A percentile compares a stretch with the other conserved stretches of the same genome.
These are phyloP conservation scores for Glutinoglossum americanum DNA, from an alignment of 495 filamentous ascomycete species.

Conservation along the genomic window DNA sequence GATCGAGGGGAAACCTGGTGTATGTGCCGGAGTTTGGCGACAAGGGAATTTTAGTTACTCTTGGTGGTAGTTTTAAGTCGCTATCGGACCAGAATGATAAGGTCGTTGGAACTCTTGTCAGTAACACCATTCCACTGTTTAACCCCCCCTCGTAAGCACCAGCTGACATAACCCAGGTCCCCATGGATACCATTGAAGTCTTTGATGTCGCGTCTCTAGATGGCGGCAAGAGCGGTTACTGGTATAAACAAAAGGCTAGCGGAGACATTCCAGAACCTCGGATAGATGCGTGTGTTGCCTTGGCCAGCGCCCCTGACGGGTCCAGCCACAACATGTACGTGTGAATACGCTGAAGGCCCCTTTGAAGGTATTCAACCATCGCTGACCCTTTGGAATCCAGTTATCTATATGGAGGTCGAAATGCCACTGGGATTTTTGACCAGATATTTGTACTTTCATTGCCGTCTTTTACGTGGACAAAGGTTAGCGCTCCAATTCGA, in stretches of 20 bases:
- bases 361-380: too few relatives aligned
- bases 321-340: slow-evolving; percentile 18
- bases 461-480: slow-evolving; percentile 19
- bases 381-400: not conserved
- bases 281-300: slow-evolving; percentile 17
- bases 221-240: slow-evolving; percentile 10
- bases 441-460: slow-evolving; percentile 19
- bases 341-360: not conserved
- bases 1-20: slow-evolving; percentile 14
- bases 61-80: slow-evolving; percentile 18
- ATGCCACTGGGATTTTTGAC: slow-evolving; percentile 12
- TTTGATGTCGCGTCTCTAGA: slow-evolving; percentile 20
- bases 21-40: slow-evolving; percentile 16
- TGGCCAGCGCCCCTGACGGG: slow-evolving; percentile 14
- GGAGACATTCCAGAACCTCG: slow-evolving; percentile 15
- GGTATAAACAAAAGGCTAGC: slow-evolving; percentile 18
- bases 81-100: slow-evolving; percentile 5
- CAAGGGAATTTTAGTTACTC: slow-evolving; percentile 18
- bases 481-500: not conserved
- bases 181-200: slow-evolving; percentile 16
- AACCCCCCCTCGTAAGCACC: not conserved
- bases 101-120: slow-evolving; percentile 9
- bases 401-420: slow-evolving; percentile 15
- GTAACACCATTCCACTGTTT: too few relatives aligned
- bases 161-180: slow-evolving; percentile 7